Conservation (phyloP, 257 asterid genomes). For the Cinchona pubescens region DNA sequence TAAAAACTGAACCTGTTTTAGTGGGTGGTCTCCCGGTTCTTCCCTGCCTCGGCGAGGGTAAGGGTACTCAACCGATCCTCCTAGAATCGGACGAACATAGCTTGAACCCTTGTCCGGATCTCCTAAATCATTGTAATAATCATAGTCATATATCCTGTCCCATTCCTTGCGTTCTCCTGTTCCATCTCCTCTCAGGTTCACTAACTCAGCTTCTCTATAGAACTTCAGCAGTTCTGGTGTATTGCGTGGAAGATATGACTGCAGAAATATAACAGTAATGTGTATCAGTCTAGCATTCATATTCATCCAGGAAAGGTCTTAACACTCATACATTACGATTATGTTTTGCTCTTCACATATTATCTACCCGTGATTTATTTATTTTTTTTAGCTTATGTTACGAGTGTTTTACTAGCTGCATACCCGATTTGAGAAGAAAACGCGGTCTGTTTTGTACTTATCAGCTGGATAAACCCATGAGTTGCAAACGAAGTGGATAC, state of each 20-base stretch:
- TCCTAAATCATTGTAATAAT: constrained; percentile 40
- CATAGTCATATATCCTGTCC: constrained; percentile 47
- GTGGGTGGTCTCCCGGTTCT: constrained; percentile 65
- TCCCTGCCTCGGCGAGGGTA: constrained; percentile 84
- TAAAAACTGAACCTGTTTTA: constrained; percentile 38
- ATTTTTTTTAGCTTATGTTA: constrained; percentile 46
- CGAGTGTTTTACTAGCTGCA: constrained; percentile 39
- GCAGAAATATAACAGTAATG: constrained; percentile 16
- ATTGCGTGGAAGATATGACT: constrained; percentile 39
- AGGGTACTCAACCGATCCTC: constrained; percentile 31
- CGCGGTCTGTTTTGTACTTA: constrained; percentile 28
- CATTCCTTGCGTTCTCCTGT: constrained; percentile 36
- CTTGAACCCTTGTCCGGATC: constrained; percentile 32
- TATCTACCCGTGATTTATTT: constrained; percentile 49
- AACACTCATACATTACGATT: constrained; percentile 28
- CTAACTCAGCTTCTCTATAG: constrained; percentile 33
- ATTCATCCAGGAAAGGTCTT: constrained; percentile 74
- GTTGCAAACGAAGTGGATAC: constrained; percentile 26
- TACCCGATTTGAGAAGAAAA: constrained; percentile 43
- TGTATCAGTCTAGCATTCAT: constrained; percentile 60
- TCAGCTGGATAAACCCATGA: constrained; percentile 40
- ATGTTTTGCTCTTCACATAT: constrained; percentile 6
- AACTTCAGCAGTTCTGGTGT: constrained; percentile 31
- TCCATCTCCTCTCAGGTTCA: constrained; percentile 35
- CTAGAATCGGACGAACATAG: constrained; percentile 27